A percentile compares a stretch with the other conserved stretches of the same genome.
Evolutionary conservation across 257 asterid genomes (phyloP).

Genomic region (Fraxinus cuspidata): DNA sequence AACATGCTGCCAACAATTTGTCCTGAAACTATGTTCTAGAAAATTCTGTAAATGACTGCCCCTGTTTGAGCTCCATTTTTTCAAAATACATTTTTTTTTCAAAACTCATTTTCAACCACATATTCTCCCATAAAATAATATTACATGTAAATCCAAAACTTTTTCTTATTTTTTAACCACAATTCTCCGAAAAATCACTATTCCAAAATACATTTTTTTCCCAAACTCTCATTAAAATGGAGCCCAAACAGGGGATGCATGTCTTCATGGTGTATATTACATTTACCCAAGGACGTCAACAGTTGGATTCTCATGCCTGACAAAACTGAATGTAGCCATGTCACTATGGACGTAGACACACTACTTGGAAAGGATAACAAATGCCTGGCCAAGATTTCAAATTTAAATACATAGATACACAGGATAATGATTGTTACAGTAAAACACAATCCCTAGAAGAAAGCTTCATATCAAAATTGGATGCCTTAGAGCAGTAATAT

Average conservation of each 20-base stretch:
- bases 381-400: neutral
- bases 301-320: slow-evolving; percentile 13
- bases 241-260: neutral
- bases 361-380: neutral
- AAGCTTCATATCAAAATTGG: neutral
- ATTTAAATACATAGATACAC: neutral
- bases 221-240: too few relatives aligned
- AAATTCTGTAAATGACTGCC: neutral
- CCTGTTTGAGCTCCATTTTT: too few relatives aligned
- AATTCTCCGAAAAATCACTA: too few relatives aligned
- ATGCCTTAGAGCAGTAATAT: neutral
- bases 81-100: too few relatives aligned
- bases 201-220: too few relatives aligned
- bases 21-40: slow-evolving; percentile 13
- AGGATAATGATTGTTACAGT: neutral
- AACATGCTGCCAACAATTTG: slow-evolving; percentile 12
- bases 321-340: neutral
- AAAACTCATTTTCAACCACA: too few relatives aligned
- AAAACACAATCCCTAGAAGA: neutral
- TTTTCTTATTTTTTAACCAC: too few relatives aligned
- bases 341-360: neutral
- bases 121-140: too few relatives aligned
- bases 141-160: too few relatives aligned
- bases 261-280: slow-evolving; percentile 16
- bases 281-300: slow-evolving; percentile 19